A percentile compares a stretch with the other conserved stretches of the same genome.
Evolutionary conservation across 2,329 filamentous ascomycete species (phyloP).

Genomic region (Xylaria sp.): DNA sequence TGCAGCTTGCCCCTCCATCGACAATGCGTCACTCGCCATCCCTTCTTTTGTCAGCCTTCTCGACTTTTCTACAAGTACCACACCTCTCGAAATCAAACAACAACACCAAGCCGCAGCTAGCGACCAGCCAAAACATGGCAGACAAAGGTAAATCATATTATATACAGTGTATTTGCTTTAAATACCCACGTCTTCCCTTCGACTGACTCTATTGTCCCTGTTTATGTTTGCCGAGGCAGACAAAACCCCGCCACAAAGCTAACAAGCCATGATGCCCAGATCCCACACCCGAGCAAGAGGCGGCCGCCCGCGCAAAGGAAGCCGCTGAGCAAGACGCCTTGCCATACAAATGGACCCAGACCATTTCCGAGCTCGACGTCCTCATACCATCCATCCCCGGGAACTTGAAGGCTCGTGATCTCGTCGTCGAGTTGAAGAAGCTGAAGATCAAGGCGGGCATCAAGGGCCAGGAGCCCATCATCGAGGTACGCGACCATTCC

Average conservation of each 20-base stretch:
- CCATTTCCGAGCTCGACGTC: conserved; percentile 85
- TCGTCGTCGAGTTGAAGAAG: conserved; percentile 84
- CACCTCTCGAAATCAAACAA: not conserved
- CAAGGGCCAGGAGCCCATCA: conserved; percentile 86
- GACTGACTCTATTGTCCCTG: not conserved
- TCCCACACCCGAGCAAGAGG: conserved; percentile 60
- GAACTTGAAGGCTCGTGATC: conserved; percentile 82
- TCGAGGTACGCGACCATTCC: conserved; percentile 65
- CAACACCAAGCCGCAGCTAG: not conserved
- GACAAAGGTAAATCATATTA: conserved; percentile 28
- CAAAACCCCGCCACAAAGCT: conserved; percentile 15
- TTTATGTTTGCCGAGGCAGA: not conserved
- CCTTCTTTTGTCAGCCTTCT: conserved; percentile 28
- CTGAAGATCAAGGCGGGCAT: conserved; percentile 77
- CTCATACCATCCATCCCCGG: conserved; percentile 72
- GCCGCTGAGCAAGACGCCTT: conserved; percentile 85
- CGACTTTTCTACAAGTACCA: conserved; percentile 26
- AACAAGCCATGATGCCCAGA: conserved; percentile 46
- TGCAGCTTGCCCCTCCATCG: conserved; percentile 11
- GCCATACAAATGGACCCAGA: conserved; percentile 97
- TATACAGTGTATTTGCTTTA: not conserved
- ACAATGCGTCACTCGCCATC: conserved; percentile 6
- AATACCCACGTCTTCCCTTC: not conserved
- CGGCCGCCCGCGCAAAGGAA: conserved; percentile 71
- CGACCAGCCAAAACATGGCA: conserved; percentile 27